A percentile compares a stretch with the other conserved stretches of the same genome.
These are phyloP conservation scores for Dryadomyces quercus-mongolicae DNA, from an alignment of 2,329 filamentous ascomycete species.

Conservation along the genomic window DNA sequence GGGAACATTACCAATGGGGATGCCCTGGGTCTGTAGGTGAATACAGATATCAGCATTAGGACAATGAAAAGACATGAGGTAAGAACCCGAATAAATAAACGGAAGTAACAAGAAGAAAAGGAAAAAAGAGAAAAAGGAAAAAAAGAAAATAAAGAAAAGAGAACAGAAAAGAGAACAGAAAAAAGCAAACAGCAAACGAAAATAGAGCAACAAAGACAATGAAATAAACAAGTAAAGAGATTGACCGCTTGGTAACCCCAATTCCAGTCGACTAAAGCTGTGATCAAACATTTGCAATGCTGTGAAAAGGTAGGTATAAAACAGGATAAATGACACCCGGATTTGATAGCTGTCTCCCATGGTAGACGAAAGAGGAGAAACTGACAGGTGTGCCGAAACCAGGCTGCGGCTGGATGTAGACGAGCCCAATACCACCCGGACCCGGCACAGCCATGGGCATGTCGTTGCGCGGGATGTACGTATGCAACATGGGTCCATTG, in stretches of 20 bases:
- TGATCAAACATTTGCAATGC: neutral
- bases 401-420: slow-evolving; percentile 9
- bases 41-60: neutral
- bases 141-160: neutral
- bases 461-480: slow-evolving; percentile 43
- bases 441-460: slow-evolving; percentile 17
- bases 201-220: no score
- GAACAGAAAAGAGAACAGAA: neutral
- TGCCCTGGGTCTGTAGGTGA: neutral
- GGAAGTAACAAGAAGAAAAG: neutral
- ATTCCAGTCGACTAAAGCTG: no score
- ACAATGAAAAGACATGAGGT: neutral
- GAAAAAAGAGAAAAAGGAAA: neutral
- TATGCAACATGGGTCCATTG: slow-evolving; percentile 40
- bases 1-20: slow-evolving; percentile 1
- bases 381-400: slow-evolving; percentile 9
- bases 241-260: no score
- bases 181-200: no score
- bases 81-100: neutral
- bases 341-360: no score
- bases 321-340: neutral
- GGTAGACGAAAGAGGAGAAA: neutral
- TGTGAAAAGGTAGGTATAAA: neutral
- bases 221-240: no score
- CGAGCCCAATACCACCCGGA: slow-evolving; percentile 4